Evolutionary conservation across 192 early-diverging fungal genomes (phyloP).

Genomic region (Entomortierella lignicola): DNA sequence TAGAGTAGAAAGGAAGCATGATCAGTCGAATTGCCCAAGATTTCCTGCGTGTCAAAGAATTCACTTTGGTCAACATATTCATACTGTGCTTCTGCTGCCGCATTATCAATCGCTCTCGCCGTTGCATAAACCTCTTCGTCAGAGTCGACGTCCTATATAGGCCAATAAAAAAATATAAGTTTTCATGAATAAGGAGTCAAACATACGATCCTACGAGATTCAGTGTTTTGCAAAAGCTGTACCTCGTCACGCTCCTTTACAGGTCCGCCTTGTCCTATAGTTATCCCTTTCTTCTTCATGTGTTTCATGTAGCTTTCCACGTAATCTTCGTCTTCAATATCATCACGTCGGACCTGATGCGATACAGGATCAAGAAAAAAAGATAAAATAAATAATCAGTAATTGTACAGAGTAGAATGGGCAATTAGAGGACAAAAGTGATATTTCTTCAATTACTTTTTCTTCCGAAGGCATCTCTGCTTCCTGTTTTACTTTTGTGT

Average conservation of each 20-base stretch:
- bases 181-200: not conserved
- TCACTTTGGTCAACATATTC: not conserved
- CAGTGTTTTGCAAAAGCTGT: not conserved
- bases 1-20: not conserved
- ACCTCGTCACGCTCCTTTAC: constrained; percentile 61
- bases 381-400: not conserved
- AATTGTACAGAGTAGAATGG: not conserved
- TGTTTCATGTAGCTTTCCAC: constrained; percentile 80
- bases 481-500: constrained; percentile 60
- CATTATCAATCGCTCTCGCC: constrained; percentile 73
- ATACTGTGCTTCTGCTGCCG: constrained; percentile 50
- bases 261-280: constrained; percentile 69
- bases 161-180: not conserved
- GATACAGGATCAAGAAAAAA: not conserved
- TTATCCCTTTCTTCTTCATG: constrained; percentile 80
- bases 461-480: constrained; percentile 62
- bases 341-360: constrained; percentile 65
- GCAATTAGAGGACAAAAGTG: not conserved
- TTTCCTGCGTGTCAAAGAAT: not conserved
- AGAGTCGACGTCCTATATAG: constrained; percentile 69
- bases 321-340: constrained; percentile 81
- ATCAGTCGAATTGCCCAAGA: constrained; percentile 4
- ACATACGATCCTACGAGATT: no score
- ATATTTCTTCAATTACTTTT: constrained; percentile 22
- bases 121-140: constrained; percentile 90